These are phyloP conservation scores for Ceratocystis cubensis DNA, from an alignment of 2,329 filamentous ascomycete species.

Conservation along the genomic window DNA sequence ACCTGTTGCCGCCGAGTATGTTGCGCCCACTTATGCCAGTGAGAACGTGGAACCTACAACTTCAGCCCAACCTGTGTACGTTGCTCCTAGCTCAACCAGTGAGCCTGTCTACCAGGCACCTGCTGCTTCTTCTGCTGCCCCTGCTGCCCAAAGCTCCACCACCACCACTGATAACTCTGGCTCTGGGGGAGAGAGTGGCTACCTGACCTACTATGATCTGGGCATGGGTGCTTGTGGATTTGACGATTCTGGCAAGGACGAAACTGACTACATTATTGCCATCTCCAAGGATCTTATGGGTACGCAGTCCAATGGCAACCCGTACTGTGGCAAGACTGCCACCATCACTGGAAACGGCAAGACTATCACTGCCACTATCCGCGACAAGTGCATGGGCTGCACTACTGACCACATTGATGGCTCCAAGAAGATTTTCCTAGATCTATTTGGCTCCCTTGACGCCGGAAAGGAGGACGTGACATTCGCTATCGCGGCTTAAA, in stretches of 20 bases:
- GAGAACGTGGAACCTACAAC: conserved; percentile 11
- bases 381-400: conserved; percentile 69
- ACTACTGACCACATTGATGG: conserved; percentile 44
- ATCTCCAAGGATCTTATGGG: conserved; percentile 55
- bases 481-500: conserved; percentile 38
- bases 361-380: conserved; percentile 45
- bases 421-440: conserved; percentile 42
- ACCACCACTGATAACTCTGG: conserved; percentile 10
- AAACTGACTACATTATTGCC: conserved; percentile 51
- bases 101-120: conserved; percentile 21
- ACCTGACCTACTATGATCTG: conserved; percentile 62
- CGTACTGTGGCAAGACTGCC: conserved; percentile 56
- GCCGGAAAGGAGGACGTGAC: conserved; percentile 32
- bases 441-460: conserved; percentile 37
- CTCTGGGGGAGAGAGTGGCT: conserved; percentile 35
- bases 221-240: conserved; percentile 58
- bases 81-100: conserved; percentile 25
- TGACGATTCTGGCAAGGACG: conserved; percentile 45
- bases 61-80: not conserved
- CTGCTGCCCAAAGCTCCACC: conserved; percentile 5
- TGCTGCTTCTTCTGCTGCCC: conserved; percentile 18
- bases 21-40: not conserved
- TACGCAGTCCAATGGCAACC: conserved; percentile 50
- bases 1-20: not conserved
- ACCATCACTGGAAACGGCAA: conserved; percentile 50